Conservation (phyloP, 2,329 filamentous ascomycete species). For the Microdochium nivale region DNA sequence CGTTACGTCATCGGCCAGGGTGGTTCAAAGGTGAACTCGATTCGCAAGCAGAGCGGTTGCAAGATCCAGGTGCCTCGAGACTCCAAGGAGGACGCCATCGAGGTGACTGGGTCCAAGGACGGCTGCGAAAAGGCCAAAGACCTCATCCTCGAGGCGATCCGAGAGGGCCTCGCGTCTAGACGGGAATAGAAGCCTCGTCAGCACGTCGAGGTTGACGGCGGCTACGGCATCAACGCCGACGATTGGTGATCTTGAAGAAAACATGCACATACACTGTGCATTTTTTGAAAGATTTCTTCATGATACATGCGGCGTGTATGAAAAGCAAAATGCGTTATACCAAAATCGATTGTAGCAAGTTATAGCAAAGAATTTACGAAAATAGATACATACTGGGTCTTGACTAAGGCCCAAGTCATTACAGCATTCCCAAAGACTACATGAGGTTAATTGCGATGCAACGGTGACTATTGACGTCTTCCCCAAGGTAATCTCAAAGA, state of each 20-base stretch:
- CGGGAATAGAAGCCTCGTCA: slow-evolving; percentile 17
- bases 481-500: too few relatives aligned
- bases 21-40: slow-evolving; percentile 85
- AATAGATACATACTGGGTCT: too few relatives aligned
- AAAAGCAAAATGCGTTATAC: too few relatives aligned
- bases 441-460: too few relatives aligned
- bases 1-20: slow-evolving; percentile 82
- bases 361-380: too few relatives aligned
- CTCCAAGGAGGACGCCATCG: slow-evolving; percentile 68
- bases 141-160: slow-evolving; percentile 77
- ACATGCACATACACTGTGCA: too few relatives aligned
- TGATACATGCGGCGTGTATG: too few relatives aligned
- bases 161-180: slow-evolving; percentile 37
- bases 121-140: slow-evolving; percentile 83
- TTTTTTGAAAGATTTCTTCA: too few relatives aligned
- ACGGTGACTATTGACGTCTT: too few relatives aligned
- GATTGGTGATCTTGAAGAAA: not conserved
- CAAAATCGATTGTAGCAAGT: too few relatives aligned
- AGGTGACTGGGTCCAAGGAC: slow-evolving; percentile 71
- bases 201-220: not conserved
- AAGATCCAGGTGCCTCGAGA: slow-evolving; percentile 88
- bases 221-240: not conserved
- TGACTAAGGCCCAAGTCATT: too few relatives aligned
- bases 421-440: too few relatives aligned
- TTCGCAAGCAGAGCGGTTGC: slow-evolving; percentile 86